Evolutionary conservation across 2,329 filamentous ascomycete species (phyloP).

Genomic region (Talaromyces verruculosus): DNA sequence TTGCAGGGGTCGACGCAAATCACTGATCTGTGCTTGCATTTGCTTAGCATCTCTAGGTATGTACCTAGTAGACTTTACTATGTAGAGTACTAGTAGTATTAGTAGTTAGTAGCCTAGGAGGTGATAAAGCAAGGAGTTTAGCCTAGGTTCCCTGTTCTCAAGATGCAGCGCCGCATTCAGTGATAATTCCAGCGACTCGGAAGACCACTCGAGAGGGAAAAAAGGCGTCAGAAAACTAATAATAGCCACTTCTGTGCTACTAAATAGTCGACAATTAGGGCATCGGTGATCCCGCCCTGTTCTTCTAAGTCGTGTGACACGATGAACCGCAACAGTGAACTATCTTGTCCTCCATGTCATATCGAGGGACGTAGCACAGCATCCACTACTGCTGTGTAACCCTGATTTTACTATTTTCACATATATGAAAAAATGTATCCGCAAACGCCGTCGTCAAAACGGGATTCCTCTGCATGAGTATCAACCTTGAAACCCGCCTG

Average conservation of each 20-base stretch:
- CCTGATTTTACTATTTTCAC: neutral
- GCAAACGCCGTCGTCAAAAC: neutral
- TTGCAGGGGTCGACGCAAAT: slow-evolving; percentile 8
- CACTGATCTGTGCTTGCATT: slow-evolving; percentile 12
- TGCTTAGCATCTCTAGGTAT: neutral
- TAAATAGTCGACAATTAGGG: neutral
- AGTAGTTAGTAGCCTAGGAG: neutral
- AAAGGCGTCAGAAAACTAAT: neutral
- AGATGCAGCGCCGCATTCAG: neutral
- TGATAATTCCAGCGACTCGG: neutral
- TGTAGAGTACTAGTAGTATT: neutral
- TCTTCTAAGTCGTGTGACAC: neutral
- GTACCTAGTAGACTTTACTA: neutral
- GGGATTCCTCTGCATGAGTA: neutral
- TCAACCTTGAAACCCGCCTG: neutral
- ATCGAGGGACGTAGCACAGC: neutral
- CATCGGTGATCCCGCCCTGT: neutral
- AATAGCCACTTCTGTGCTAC: neutral
- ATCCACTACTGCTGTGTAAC: neutral
- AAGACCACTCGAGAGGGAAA: neutral
- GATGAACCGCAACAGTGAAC: neutral
- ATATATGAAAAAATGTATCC: neutral
- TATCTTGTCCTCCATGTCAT: neutral
- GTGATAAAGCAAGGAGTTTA: neutral
- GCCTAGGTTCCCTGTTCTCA: neutral